Conservation (phyloP, 495 filamentous ascomycete species). For the Aspergillus mulundensis region DNA sequence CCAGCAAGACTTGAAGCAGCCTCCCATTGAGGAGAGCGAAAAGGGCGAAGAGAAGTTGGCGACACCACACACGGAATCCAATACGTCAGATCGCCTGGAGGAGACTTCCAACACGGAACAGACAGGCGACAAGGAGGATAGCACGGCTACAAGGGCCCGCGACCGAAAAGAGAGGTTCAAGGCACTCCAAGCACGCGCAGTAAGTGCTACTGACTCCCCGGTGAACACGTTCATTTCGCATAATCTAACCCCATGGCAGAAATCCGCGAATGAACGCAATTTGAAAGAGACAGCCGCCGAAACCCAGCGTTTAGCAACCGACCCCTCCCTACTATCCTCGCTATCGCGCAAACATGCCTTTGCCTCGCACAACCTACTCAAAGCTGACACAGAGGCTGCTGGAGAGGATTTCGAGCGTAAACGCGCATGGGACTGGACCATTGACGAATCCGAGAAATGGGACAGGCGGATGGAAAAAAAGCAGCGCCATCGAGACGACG, state of each 20-base stretch:
- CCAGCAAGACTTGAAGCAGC: neutral
- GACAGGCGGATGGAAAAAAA: conserved; percentile 86
- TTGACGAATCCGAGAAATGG: conserved; percentile 91
- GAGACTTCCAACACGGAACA: conserved; percentile 4
- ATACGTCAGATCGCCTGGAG: neutral
- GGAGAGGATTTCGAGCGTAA: conserved; percentile 97
- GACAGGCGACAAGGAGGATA: conserved; percentile 23
- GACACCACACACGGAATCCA: neutral
- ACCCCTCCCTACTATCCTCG: conserved; percentile 66
- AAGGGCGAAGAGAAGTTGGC: neutral
- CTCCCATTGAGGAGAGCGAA: neutral
- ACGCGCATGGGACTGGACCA: conserved; percentile 96
- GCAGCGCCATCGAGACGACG: conserved; percentile 73
- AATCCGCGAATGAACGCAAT: conserved; percentile 71
- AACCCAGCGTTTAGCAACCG: conserved; percentile 71
- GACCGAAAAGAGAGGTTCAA: conserved; percentile 59
- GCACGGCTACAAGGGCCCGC: conserved; percentile 29
- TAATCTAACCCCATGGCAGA: conserved; percentile 37
- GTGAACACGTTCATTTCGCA: neutral
- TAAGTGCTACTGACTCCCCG: conserved; percentile 29
- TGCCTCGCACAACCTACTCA: conserved; percentile 87
- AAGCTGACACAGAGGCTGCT: conserved; percentile 77
- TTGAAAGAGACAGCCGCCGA: conserved; percentile 80
- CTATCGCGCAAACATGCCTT: conserved; percentile 77
- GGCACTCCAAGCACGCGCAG: conserved; percentile 75